Percentiles rank a stretch among this genome's conserved stretches.
phyloP scores from a whole-genome alignment of 2,329 filamentous ascomycete genomes.

The Aspergillus aculeatinus region DNA sequence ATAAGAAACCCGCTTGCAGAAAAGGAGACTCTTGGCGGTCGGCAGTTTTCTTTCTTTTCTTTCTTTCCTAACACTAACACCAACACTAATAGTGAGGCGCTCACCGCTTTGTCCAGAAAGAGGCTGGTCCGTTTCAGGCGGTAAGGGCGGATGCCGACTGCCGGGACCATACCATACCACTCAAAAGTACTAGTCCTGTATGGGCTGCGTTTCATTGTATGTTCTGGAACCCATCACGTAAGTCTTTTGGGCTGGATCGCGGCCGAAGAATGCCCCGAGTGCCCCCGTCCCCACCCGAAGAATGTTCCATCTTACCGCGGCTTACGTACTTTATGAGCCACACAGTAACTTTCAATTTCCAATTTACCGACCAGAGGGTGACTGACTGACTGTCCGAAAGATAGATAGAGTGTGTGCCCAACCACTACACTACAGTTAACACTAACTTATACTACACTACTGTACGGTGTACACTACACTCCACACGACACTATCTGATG shows the following conservation, averaged over 20 bases:
- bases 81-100: constrained; percentile 5
- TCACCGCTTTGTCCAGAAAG: not conserved
- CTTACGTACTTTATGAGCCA: not conserved
- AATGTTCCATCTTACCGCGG: constrained; percentile 10
- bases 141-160: constrained; percentile 11
- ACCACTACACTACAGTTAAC: too few species aligned
- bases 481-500: too few species aligned
- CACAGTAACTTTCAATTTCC: constrained; percentile 5
- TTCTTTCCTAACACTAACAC: not conserved
- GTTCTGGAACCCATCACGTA: constrained; percentile 11
- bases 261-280: constrained; percentile 7
- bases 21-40: too few species aligned
- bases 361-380: not conserved
- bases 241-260: not conserved
- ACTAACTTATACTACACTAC: too few species aligned
- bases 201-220: not conserved
- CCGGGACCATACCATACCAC: constrained; percentile 4
- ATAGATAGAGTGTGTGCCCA: too few species aligned
- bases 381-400: too few species aligned
- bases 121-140: constrained; percentile 7
- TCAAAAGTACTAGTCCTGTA: not conserved
- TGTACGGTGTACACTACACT: too few species aligned
- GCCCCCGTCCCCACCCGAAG: constrained; percentile 8
- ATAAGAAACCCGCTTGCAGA: too few species aligned
- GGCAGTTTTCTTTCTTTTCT: too few species aligned